These are phyloP conservation scores for Ulmus americana DNA, from an alignment of 331 rosid genomes.

Conservation along the genomic window DNA sequence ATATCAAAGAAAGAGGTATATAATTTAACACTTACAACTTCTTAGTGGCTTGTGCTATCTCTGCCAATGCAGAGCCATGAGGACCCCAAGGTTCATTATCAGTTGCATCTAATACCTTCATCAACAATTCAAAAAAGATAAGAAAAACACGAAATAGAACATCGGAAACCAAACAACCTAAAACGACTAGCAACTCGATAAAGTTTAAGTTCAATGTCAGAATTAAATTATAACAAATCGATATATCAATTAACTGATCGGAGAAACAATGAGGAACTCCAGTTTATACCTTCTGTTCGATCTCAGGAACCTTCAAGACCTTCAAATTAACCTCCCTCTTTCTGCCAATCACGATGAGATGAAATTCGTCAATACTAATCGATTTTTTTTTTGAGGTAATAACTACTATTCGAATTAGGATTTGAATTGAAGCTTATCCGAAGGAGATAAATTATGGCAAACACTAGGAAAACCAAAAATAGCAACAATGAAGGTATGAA, in stretches of 20 bases:
- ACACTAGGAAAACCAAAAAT: constrained; percentile 7
- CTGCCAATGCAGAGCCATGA: constrained; percentile 83
- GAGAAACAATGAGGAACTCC: background rate
- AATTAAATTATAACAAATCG: background rate
- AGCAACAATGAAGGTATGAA: constrained; percentile 16
- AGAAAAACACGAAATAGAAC: constrained; percentile 7
- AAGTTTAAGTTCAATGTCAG: background rate
- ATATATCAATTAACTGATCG: background rate
- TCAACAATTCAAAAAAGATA: constrained; percentile 7
- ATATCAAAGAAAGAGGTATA: constrained; percentile 5
- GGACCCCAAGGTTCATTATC: constrained; percentile 99
- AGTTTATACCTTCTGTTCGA: constrained; percentile 87
- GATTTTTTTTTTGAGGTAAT: background rate
- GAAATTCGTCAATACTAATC: constrained; percentile 1
- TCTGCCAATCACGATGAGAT: constrained; percentile 39
- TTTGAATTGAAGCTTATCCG: constrained; percentile 3
- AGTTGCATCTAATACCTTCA: constrained; percentile 90
- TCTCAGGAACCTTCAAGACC: constrained; percentile 96
- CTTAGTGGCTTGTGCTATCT: constrained; percentile 89
- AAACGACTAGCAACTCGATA: background rate
- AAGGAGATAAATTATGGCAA: background rate
- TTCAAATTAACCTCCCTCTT: constrained; percentile 98
- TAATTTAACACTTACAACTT: constrained; percentile 47
- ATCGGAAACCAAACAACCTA: constrained; percentile 1
- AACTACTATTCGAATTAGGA: too few relatives aligned